A percentile compares a stretch with the other conserved stretches of the same genome.
These are phyloP conservation scores for Fusarium nygamai DNA, from an alignment of 2,329 filamentous ascomycete genomes.

Conservation along the genomic window DNA sequence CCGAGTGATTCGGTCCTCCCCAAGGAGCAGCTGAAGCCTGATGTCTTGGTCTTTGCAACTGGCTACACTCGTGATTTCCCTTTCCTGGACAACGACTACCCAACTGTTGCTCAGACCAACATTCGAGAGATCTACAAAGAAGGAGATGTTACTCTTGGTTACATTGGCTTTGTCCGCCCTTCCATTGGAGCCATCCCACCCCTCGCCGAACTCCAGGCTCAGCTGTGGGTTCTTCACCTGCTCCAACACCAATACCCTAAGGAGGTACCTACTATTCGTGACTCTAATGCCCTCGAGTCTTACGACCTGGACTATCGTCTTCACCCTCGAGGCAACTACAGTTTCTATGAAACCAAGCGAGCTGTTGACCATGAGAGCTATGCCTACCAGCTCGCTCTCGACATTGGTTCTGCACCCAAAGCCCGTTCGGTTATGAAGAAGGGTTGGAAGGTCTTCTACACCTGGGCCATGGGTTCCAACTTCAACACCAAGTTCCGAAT, in stretches of 20 bases:
- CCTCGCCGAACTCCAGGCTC: slow-evolving; percentile 59
- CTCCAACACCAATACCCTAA: slow-evolving; percentile 45
- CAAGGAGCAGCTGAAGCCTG: slow-evolving; percentile 48
- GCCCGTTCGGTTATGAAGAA: slow-evolving; percentile 48
- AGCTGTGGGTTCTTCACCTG: slow-evolving; percentile 57
- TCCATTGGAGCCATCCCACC: slow-evolving; percentile 59
- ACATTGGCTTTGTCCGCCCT: slow-evolving; percentile 60
- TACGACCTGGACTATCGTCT: slow-evolving; percentile 56
- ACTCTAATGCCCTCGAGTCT: slow-evolving; percentile 39
- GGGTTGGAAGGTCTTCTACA: slow-evolving; percentile 52
- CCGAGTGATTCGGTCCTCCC: slow-evolving; percentile 43
- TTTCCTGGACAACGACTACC: slow-evolving; percentile 53
- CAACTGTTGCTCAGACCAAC: slow-evolving; percentile 57
- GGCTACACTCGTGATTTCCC: slow-evolving; percentile 56
- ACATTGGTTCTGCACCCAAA: slow-evolving; percentile 56
- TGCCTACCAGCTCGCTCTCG: slow-evolving; percentile 59
- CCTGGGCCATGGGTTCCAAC: slow-evolving; percentile 60
- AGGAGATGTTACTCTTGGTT: slow-evolving; percentile 52
- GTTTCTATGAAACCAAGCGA: slow-evolving; percentile 48
- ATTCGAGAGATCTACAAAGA: slow-evolving; percentile 63
- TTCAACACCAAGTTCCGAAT: slow-evolving; percentile 61
- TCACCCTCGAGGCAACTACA: slow-evolving; percentile 47
- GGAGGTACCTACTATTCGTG: slow-evolving; percentile 19
- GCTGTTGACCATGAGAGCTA: slow-evolving; percentile 62
- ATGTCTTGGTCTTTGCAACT: slow-evolving; percentile 58